phyloP scores from a whole-genome alignment of 179 eudicot genomes.

The Amaranthus tricolor region DNA sequence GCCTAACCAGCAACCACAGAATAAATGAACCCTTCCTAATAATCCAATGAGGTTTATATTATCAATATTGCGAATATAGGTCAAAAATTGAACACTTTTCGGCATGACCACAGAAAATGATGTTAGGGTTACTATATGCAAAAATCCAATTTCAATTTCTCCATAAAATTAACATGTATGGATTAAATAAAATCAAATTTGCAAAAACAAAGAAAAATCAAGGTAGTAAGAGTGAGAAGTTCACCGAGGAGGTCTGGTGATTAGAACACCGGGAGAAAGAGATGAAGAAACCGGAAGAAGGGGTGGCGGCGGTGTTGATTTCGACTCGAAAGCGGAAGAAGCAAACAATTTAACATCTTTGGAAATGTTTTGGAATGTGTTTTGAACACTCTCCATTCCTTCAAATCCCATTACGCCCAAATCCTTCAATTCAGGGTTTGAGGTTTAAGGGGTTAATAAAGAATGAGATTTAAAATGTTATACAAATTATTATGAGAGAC shows the following conservation, averaged over 20 bases:
- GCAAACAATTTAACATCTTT: constrained; percentile 21
- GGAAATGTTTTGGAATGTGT: constrained; percentile 23
- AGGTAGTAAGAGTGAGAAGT: not conserved
- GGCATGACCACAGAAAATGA: too few species aligned
- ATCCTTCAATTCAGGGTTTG: too few species aligned
- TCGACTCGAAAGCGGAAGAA: constrained; percentile 23
- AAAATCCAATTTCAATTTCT: too few species aligned
- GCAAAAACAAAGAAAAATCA: not conserved
- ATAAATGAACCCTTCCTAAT: too few species aligned
- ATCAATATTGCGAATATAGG: too few species aligned
- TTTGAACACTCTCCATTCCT: constrained; percentile 36
- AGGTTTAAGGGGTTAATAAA: too few species aligned
- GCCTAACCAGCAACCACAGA: too few species aligned
- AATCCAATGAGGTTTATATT: too few species aligned
- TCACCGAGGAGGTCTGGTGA: constrained; percentile 27
- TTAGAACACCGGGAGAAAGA: constrained; percentile 21
- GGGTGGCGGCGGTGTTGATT: constrained; percentile 9
- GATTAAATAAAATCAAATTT: not conserved
- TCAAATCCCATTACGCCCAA: not conserved
- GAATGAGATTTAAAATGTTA: too few species aligned
- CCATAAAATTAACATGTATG: not conserved
- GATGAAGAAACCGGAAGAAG: not conserved
- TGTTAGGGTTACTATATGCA: not conserved
- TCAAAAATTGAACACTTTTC: too few species aligned
- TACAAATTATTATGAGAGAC: too few species aligned